These are phyloP conservation scores for Aspergillus uvarum DNA, from an alignment of 2,329 filamentous ascomycete genomes.

Conservation along the genomic window DNA sequence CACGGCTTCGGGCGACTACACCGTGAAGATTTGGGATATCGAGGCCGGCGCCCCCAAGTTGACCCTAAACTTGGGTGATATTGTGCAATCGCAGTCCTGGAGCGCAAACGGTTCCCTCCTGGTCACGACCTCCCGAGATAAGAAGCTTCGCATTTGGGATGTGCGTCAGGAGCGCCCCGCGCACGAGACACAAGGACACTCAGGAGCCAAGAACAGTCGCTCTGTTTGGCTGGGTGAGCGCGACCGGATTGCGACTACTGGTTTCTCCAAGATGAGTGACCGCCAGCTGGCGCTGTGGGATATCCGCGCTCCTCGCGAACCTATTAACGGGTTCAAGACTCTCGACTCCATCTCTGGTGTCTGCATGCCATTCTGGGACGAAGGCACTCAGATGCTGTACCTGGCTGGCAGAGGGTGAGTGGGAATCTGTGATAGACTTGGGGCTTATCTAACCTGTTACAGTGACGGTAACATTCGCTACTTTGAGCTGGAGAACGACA, in stretches of 20 bases:
- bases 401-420: constrained; percentile 92
- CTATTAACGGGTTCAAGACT: constrained; percentile 84
- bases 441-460: constrained; percentile 15
- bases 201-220: constrained; percentile 95
- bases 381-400: constrained; percentile 91
- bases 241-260: constrained; percentile 91
- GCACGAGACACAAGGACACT: constrained; percentile 80
- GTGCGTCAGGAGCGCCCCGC: constrained; percentile 86
- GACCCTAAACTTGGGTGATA: constrained; percentile 80
- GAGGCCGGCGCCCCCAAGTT: constrained; percentile 72
- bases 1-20: constrained; percentile 91
- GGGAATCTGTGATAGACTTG: neutral
- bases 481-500: constrained; percentile 97
- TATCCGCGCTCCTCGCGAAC: constrained; percentile 72
- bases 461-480: constrained; percentile 99
- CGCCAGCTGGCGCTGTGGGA: constrained; percentile 96
- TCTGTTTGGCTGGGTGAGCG: constrained; percentile 97
- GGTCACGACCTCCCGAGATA: constrained; percentile 93
- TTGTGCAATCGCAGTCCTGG: constrained; percentile 95
- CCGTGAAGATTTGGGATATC: constrained; percentile 94
- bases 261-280: constrained; percentile 98
- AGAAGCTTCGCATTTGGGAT: constrained; percentile 98
- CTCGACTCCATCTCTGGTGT: constrained; percentile 96
- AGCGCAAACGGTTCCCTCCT: constrained; percentile 83
- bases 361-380: constrained; percentile 99